Conservation (phyloP, 306 rosid species). For the Crotalaria pallida region DNA sequence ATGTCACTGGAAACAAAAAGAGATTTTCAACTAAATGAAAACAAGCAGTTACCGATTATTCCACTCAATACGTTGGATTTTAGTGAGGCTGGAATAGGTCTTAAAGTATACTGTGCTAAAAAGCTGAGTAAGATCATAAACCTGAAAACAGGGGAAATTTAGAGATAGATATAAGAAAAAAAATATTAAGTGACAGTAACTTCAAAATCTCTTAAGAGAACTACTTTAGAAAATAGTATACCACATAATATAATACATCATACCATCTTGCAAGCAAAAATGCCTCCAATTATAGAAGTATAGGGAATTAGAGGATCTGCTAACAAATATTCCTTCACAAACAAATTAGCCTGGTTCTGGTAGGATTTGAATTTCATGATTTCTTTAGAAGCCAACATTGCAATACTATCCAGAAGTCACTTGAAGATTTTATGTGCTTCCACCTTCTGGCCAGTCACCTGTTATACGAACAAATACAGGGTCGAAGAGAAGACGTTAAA, state of each 20-base stretch:
- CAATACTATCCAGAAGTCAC: slow-evolving; percentile 24
- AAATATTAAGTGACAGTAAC: not conserved
- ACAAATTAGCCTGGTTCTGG: slow-evolving; percentile 65
- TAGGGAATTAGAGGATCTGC: slow-evolving; percentile 63
- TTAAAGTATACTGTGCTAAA: slow-evolving; percentile 67
- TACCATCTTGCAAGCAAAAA: slow-evolving; percentile 87
- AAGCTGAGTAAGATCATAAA: slow-evolving; percentile 65
- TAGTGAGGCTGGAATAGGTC: slow-evolving; percentile 76
- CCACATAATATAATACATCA: slow-evolving; percentile 9
- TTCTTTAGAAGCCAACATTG: slow-evolving; percentile 49
- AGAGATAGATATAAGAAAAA: slow-evolving; percentile 9
- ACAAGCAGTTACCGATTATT: slow-evolving; percentile 60
- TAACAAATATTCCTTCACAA: slow-evolving; percentile 57
- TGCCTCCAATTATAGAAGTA: slow-evolving; percentile 60
- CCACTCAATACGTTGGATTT: slow-evolving; percentile 76
- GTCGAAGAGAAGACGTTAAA: not conserved
- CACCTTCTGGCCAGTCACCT: slow-evolving; percentile 20
- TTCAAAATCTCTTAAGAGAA: not conserved
- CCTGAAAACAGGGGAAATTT: slow-evolving; percentile 33
- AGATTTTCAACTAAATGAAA: slow-evolving; percentile 16
- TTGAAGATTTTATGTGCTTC: slow-evolving; percentile 13
- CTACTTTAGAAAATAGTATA: not conserved
- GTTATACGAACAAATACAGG: slow-evolving; percentile 5
- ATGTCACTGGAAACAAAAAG: slow-evolving; percentile 7
- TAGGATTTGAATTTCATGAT: slow-evolving; percentile 64